Evolutionary conservation across 495 filamentous ascomycete genomes (phyloP), one percentile per base, ranked within the genome.

Genomic region (Chaetomium tenue): DNA sequence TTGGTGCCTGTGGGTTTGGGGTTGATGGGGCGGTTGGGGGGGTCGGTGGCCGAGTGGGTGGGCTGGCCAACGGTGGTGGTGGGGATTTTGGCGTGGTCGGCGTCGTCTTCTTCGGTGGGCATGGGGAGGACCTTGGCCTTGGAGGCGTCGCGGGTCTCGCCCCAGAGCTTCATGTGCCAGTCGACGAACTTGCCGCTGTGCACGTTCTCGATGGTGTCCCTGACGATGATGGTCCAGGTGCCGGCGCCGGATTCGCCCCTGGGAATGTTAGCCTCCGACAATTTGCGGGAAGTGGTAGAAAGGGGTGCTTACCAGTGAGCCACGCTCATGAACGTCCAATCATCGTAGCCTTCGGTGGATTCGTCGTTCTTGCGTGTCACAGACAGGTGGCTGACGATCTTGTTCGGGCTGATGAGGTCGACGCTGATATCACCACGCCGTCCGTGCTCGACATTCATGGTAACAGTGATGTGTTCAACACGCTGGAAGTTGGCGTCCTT

Each of bases 271-370:
- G 68, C 62, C 30, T 3, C 72, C 66, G 13, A 15, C 1, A 18
- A 2, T 44, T 44, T 2, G 13, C 13, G 13, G 2, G 16, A 5
- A 12, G 4, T 44, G 39, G 23, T 6, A 22, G 63, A 28, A 56
- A 58, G 75, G 23, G 8, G 26, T 2, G 18, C 44, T 61, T 83
- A 94, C 91, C 92, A 98, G 74, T 98, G 95, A 70, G 87, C 92
- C 55, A 98, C 95, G 63, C 86, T 91, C 94, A 98, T 98, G 67
- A 98, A 98, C 2, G 94, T 97, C 94, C 94, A 98, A 78, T 98
- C 91, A 44, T 86, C 80, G 71, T 98, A 98, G n/a, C 94, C 94
- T 46, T 74, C 75, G 1, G 75, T 69, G 47, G 79, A 82, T 0
- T 80, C 77, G 72, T 98, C 94, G 25, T 79, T 69, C 30, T 78